These are phyloP conservation scores for Rhododendron kiyosumense DNA, from an alignment of 148 eudicot genomes.

Conservation along the genomic window DNA sequence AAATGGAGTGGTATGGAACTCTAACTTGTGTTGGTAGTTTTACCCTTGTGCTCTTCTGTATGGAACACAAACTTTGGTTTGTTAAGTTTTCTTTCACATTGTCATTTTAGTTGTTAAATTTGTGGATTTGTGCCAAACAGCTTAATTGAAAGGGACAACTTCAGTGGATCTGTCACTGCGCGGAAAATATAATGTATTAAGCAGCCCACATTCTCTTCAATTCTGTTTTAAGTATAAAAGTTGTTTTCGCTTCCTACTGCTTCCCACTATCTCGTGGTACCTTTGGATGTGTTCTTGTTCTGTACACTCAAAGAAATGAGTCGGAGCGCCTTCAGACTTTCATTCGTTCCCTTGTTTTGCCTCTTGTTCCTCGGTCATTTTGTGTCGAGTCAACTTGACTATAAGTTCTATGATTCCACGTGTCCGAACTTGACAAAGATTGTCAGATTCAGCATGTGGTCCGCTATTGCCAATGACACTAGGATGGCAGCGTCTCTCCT, in stretches of 20 bases:
- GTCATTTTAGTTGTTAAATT: background rate
- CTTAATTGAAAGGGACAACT: conserved; percentile 17
- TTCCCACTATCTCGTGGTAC: background rate
- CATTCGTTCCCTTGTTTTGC: conserved; percentile 18
- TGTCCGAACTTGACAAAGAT: conserved; percentile 64
- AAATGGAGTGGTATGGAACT: no score
- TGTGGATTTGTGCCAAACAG: conserved; percentile 23
- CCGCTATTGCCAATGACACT: no score
- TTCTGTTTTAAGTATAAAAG: conserved; percentile 6
- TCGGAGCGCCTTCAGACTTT: background rate
- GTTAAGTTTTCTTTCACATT: no score
- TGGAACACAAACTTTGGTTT: no score
- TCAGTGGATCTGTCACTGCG: conserved; percentile 27
- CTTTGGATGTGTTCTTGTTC: conserved; percentile 3
- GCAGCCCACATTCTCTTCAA: background rate
- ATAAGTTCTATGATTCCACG: conserved; percentile 32
- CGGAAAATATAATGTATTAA: background rate
- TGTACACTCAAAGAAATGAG: conserved; percentile 10
- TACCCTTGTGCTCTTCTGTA: no score
- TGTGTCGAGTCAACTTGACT: conserved; percentile 53
- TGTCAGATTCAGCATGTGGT: no score
- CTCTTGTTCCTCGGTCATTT: conserved; percentile 30
- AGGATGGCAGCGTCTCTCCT: no score
- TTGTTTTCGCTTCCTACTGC: background rate
- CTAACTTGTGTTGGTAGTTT: no score